Evolutionary conservation across 2,329 filamentous ascomycete species (phyloP).

Genomic region (Lomentospora prolificans): DNA sequence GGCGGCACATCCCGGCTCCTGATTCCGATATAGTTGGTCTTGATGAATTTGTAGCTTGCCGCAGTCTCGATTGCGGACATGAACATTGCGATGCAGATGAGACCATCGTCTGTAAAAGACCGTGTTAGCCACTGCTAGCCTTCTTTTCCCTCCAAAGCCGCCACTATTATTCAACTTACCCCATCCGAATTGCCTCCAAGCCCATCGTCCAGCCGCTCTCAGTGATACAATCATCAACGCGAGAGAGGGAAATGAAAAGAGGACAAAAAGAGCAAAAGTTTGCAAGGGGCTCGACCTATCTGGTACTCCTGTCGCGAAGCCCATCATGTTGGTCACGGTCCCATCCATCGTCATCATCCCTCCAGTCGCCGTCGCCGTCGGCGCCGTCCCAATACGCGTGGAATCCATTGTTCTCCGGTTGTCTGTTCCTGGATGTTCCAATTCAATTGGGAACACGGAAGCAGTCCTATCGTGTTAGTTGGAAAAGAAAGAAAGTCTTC

Average conservation of each 20-base stretch:
- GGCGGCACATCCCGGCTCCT: slow-evolving; percentile 13
- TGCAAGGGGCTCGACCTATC: slow-evolving; percentile 17
- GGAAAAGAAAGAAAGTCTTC: neutral
- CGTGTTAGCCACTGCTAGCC: neutral
- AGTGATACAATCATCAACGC: slow-evolving; percentile 18
- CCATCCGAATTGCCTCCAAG: slow-evolving; percentile 18
- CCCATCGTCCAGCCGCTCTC: slow-evolving; percentile 19
- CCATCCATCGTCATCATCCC: neutral
- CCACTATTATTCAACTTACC: no score
- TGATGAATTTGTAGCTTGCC: slow-evolving; percentile 18
- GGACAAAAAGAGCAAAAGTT: slow-evolving; percentile 18
- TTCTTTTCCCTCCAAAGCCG: neutral
- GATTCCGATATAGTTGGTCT: slow-evolving; percentile 22
- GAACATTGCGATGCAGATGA: slow-evolving; percentile 18
- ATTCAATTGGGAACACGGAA: neutral
- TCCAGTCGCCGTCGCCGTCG: neutral
- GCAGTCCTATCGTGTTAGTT: neutral
- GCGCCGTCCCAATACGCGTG: neutral
- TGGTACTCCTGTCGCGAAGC: neutral
- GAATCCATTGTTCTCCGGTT: neutral
- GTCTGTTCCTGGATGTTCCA: neutral
- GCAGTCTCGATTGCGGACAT: slow-evolving; percentile 9
- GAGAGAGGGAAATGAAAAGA: slow-evolving; percentile 22
- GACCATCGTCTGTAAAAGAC: slow-evolving; percentile 16
- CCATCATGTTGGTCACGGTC: neutral